Base-by-base conservation (phyloP, 2,329 filamentous ascomycete species). In the Trichoderma citrinoviride region DNA sequence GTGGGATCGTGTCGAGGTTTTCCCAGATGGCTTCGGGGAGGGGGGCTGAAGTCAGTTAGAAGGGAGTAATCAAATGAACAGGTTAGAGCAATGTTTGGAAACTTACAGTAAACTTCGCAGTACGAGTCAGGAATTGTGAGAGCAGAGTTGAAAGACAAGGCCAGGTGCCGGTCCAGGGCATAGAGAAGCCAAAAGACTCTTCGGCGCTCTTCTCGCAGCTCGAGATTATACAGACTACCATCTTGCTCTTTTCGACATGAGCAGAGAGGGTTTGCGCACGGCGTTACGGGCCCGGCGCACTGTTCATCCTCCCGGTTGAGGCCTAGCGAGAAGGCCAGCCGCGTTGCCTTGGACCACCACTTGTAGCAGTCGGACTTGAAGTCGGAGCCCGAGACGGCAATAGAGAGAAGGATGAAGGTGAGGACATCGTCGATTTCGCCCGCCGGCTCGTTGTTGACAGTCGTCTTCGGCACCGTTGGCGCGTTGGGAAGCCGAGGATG, bases 101-200 rank as follows among this genome's bases (percentile, higher is more conserved):
- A 37, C 65, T 65, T 65, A 77, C 77, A 70, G 27, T 76, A 77
- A 2, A 81, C 73, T 46, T 80, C 74, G 63, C 80, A 82, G 63
- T 80, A 79, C 4, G 77, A 77, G 53, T 84, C 82, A 0, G 78
- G 78, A 44, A 84, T 77, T 21, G 74, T 73, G 4, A 83, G 71
- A 3, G 76, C 73, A 2, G 74, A 72, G 67, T 83, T 83, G 67
- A 81, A 82, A 5, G 79, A 82, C 17, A 83, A 72, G 0, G 79
- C 77, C 10, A 83, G 68, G 65, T 83, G 81, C 10, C 81, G 73
- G 65, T 83, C 81, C 6, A 82, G 72, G 25, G 77, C 76, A 66
- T 81, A 83, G 0, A 82, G 68, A 1, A 83, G 71, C 81, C 81
- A 83, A 67, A 82, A 83, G 0, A 80, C 78, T 5, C 81, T 73